phyloP scores from a whole-genome alignment of 2,329 filamentous ascomycete genomes.

The Paecilomyces fulvus region DNA sequence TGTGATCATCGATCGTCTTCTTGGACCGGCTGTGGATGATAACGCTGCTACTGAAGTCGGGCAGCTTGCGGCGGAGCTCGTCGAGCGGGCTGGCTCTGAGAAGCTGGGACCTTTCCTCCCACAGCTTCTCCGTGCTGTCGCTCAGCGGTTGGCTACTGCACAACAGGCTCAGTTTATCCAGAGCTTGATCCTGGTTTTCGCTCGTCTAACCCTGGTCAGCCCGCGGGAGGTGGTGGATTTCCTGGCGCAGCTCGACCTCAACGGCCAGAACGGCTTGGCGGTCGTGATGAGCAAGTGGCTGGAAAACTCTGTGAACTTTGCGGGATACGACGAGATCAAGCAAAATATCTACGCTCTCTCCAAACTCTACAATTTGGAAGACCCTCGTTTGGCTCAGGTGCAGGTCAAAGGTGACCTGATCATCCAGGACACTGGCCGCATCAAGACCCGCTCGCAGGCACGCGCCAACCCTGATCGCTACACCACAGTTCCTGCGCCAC shows the following conservation, averaged over 20 bases:
- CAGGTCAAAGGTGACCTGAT: constrained; percentile 89
- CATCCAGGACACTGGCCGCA: constrained; percentile 66
- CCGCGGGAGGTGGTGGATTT: constrained; percentile 89
- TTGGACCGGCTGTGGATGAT: constrained; percentile 78
- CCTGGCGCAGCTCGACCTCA: constrained; percentile 73
- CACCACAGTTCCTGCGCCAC: constrained; percentile 73
- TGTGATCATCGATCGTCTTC: constrained; percentile 82
- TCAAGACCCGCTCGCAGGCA: constrained; percentile 88
- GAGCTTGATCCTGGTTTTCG: constrained; percentile 90
- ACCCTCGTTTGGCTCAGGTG: constrained; percentile 67
- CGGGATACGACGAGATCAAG: constrained; percentile 94
- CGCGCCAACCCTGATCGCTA: constrained; percentile 84
- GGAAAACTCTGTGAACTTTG: constrained; percentile 93
- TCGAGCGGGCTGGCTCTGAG: constrained; percentile 90
- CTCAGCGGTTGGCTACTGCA: constrained; percentile 71
- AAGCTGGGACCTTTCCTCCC: constrained; percentile 82
- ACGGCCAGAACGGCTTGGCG: constrained; percentile 66
- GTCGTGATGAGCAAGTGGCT: constrained; percentile 93
- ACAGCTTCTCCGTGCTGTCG: constrained; percentile 82
- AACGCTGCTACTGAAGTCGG: constrained; percentile 94
- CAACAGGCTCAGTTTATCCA: constrained; percentile 87
- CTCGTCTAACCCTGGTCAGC: constrained; percentile 74
- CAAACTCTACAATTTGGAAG: constrained; percentile 81
- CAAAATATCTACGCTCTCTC: constrained; percentile 94
- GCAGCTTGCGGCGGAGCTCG: constrained; percentile 83